Base-by-base conservation (phyloP, 129 eudicot genomes). In the Centaurea solstitialis region DNA sequence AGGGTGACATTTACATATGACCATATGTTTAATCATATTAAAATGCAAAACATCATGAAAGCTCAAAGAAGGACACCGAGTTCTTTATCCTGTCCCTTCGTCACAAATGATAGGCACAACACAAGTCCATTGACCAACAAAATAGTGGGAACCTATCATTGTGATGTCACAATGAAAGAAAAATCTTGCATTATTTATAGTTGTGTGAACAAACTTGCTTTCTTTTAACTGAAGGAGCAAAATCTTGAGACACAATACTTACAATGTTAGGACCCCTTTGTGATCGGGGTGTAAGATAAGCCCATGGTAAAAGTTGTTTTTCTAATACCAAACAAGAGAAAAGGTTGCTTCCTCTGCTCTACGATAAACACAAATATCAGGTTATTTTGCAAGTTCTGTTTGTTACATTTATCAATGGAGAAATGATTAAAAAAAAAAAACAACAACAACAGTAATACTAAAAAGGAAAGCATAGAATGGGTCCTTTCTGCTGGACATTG, bases 91-190 rank as follows among this genome's bases (percentile, higher is more conserved):
- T 13, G 18, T 21, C 26, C 22, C 76, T 23, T 26, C 18, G 65
- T 82, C 76, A 53, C 57, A 68, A 20, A 28, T 43, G 28, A 76
- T 35, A 0, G 70, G 80, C 70, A 45, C 75, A 26, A 13, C 70
- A 45, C 75, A 26, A 13, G 57, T 38, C 45, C 39, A 43, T 74
- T 57, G 77, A 69, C 76, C 68, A 10, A 18, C 59, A 21, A 23
- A 41, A 83, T 62, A 17, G 72, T 68, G 72, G 28, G 59, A 66
- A 41, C 8, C 12, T 65, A 12, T 77, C 64, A 74, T 41, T 22
- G 41, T 45, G 50, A 41, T 10, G 78, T 40, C 74, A 17, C 21
- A 40, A 4, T 11, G 33, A 68, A 77, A 66, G 9, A 74, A 35
- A 80, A 22, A 37, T 65, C 57, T 28, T 50, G 59, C 28, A 20